Evolutionary conservation across 441 rosid species (phyloP).

Genomic region (Lepidium campestre): DNA sequence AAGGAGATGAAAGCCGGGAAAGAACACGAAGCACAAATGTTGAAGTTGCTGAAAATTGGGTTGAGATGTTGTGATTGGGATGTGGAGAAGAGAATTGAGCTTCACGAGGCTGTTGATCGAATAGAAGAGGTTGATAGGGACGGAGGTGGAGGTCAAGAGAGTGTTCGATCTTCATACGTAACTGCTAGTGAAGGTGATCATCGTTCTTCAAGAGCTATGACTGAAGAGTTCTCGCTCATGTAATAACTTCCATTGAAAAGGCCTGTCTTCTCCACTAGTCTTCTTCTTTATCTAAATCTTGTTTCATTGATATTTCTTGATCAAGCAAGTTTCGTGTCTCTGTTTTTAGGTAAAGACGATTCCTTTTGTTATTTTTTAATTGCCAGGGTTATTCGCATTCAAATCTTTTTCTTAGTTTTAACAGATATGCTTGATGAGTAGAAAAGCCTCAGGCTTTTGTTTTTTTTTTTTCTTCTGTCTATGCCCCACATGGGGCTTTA

Average conservation of each 20-base stretch:
- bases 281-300: conserved; percentile 1
- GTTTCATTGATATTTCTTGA: conserved; percentile 15
- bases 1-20: conserved; percentile 63
- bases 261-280: conserved; percentile 6
- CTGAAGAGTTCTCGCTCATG: conserved; percentile 42
- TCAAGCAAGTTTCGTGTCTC: conserved; percentile 2
- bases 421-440: conserved; percentile 13
- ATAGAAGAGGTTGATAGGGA: conserved; percentile 40
- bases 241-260: conserved; percentile 15
- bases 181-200: conserved; percentile 50
- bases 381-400: conserved; percentile 5
- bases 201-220: conserved; percentile 50
- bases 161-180: conserved; percentile 46
- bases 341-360: conserved; percentile 19
- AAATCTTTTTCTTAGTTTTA: conserved; percentile 2
- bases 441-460: conserved; percentile 6
- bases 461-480: no score
- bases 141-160: conserved; percentile 51
- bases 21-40: conserved; percentile 65
- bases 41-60: conserved; percentile 76
- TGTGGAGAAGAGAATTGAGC: conserved; percentile 60
- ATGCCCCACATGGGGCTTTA: no score
- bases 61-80: conserved; percentile 84
- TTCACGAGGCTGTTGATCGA: conserved; percentile 51
- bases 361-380: neutral